phyloP scores from a whole-genome alignment of 116 monocot species.

The Dioscorea cayenensis region DNA sequence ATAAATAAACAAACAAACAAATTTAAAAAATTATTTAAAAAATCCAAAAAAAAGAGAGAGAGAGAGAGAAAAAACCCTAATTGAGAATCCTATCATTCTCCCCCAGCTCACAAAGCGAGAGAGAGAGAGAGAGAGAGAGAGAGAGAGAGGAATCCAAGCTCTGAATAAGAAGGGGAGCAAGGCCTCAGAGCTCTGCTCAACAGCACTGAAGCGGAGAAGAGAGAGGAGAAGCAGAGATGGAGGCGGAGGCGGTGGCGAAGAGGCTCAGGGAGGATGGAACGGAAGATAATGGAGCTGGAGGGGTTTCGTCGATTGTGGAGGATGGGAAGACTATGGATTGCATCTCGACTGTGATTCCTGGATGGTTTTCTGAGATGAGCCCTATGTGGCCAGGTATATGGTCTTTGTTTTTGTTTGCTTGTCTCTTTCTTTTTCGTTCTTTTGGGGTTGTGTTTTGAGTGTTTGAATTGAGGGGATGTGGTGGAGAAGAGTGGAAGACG shows the following conservation, averaged over 20 bases:
- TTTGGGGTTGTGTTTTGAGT: neutral
- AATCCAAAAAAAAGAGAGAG: too few species aligned
- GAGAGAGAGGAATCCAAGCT: too few species aligned
- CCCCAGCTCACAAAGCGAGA: too few species aligned
- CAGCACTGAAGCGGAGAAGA: neutral
- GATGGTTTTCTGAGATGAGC: constrained; percentile 53
- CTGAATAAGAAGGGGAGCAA: neutral
- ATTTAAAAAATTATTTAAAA: too few species aligned
- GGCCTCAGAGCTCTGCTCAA: neutral
- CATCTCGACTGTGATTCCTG: constrained; percentile 35
- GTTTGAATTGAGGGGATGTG: neutral
- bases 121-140: too few species aligned
- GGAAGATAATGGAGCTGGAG: neutral
- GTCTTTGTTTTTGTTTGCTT: neutral
- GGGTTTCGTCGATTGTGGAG: neutral
- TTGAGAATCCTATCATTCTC: too few species aligned
- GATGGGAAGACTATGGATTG: constrained; percentile 1
- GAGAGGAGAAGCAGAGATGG: neutral
- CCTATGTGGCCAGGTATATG: constrained; percentile 51
- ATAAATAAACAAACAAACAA: too few species aligned
- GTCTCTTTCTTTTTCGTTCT: neutral
- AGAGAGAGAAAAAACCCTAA: too few species aligned
- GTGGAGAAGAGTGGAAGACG: too few species aligned
- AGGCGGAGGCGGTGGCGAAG: constrained; percentile 11
- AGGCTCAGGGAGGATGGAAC: constrained; percentile 1